Evolutionary conservation across 2,329 filamentous ascomycete species (phyloP), one percentile per base, ranked within the genome.

Genomic region (Polychaeton citri): DNA sequence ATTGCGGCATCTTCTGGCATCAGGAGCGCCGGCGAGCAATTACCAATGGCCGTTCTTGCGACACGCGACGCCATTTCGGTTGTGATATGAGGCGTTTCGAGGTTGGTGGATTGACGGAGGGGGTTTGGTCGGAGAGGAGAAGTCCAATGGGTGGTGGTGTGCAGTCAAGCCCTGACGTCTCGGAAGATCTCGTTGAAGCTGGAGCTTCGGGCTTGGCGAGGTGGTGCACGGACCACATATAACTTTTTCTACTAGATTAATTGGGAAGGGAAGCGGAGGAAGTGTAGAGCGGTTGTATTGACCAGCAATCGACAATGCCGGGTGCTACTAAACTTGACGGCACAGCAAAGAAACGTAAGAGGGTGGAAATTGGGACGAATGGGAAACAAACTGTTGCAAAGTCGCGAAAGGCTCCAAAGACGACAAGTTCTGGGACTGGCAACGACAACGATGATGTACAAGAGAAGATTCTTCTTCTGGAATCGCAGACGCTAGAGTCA

Each of bases 1-100:
- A 12, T 28, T 7, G 21, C 24, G 7, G 4, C n/a, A n/a, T n/a
- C n/a, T n/a, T n/a, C 13, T 9, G 19, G 12, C 6, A 30, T 20
- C 16, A 21, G 32, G 7, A 33, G 16, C 19, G 16, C 20, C 5
- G 6, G 10, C 34, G 50, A 78, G 85, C n/a, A n/a, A n/a, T 65
- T 78, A 96, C 88, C 83, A 69, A 88, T 71, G 70, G 86, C 85
- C 75, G 79, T 87, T 76, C 83, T 86, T 76, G 81, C 85, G 72
- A 96, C 76, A 74, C 87, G 85, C 68, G 85, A 94, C 74, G 88
- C 88, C 88, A 96, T 96, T 81, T 72, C 82, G 65, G 74, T 59
- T 66, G 63, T 66, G 63, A 16, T 26, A 13, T 32, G 5, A 6
- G 30, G 18, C 5, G 12, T 16, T 17, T 12, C 30, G 30, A 16